Conservation (phyloP, 1,284 basidiomycete species). For the Porogramme epimiltina region DNA sequence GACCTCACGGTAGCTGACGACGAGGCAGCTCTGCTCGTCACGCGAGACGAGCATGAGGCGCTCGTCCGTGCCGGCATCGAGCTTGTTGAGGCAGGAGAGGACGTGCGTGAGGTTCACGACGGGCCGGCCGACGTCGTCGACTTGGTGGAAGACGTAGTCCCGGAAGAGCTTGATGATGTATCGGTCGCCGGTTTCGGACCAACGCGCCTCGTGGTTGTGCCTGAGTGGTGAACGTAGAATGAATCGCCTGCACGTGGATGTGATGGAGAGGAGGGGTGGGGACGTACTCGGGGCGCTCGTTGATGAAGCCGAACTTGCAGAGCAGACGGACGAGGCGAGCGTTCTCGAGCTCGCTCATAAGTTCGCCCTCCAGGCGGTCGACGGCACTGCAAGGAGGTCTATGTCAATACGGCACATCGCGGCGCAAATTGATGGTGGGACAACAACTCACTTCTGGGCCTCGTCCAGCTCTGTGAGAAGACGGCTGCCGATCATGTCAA, state of each 20-base stretch:
- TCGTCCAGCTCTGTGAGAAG: slow-evolving; percentile 86
- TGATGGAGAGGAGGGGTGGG: neutral
- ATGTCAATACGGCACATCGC: neutral
- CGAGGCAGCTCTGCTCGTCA: slow-evolving; percentile 95
- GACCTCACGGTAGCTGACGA: slow-evolving; percentile 94
- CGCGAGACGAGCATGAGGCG: slow-evolving; percentile 92
- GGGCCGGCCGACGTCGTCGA: slow-evolving; percentile 89
- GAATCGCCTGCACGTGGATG: neutral
- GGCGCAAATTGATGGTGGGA: neutral
- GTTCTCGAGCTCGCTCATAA: slow-evolving; percentile 95
- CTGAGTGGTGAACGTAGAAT: slow-evolving; percentile 40
- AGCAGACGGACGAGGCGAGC: slow-evolving; percentile 90
- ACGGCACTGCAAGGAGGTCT: slow-evolving; percentile 54
- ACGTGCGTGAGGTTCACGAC: slow-evolving; percentile 92
- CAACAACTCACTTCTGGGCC: slow-evolving; percentile 62
- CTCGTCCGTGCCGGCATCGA: slow-evolving; percentile 93
- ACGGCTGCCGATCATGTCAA: slow-evolving; percentile 78
- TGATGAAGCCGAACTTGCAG: slow-evolving; percentile 97
- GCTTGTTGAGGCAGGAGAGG: slow-evolving; percentile 89
- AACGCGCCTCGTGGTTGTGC: slow-evolving; percentile 92
- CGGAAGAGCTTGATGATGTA: slow-evolving; percentile 99
- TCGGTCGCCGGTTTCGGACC: slow-evolving; percentile 98
- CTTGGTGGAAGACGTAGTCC: slow-evolving; percentile 98
- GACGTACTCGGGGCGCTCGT: slow-evolving; percentile 93
- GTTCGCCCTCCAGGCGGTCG: slow-evolving; percentile 84